Evolutionary conservation across 441 rosid species (phyloP), one percentile per base, ranked within the genome.

Genomic region (Pelargonium citronellum): DNA sequence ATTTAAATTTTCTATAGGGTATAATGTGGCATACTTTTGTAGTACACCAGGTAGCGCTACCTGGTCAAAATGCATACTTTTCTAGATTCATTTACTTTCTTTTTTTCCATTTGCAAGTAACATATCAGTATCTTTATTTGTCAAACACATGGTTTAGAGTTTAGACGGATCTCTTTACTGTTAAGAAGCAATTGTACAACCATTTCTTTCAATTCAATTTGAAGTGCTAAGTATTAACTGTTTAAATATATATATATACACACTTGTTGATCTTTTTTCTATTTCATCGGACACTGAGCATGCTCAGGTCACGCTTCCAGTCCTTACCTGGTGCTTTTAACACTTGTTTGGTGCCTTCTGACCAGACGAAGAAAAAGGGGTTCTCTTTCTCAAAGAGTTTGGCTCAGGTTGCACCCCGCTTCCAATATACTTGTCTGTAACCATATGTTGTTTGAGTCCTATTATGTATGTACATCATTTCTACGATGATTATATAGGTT

Each of bases 271-370:
- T 47, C 5, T 13, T 47, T 46, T 11, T 47, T 13, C 4, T 47
- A 57, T 16, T 64, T 67, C 60, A 62, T 73, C 89, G 96, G 73
- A 95, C 99, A 27, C 82, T 95, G 79, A 96, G 93, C 74, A 95
- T 95, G 99, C 91, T 95, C 63, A 84, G 98, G 84, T 95, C 97
- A 64, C 87, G 99, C 72, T 95, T 95, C 82, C 97, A 90, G 80
- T 90, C 99, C 66, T 79, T 95, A 74, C 99, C 98, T 43, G 92
- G 90, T 72, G 97, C 99, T 72, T 90, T 92, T 78, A 95, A 90
- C 69, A 80, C 96, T 30, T 86, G 71, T 76, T 83, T 95, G 87
- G 95, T 95, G 72, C 98, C 99, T 72, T 84, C 96, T 49, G 90
- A 89, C 72, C 89, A 81, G 85, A 79, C 85, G 43, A 82, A 74